Evolutionary conservation across 2,329 filamentous ascomycete genomes (phyloP), one percentile per base, ranked within the genome.

Genomic region (Ascochyta clinopodiicola): DNA sequence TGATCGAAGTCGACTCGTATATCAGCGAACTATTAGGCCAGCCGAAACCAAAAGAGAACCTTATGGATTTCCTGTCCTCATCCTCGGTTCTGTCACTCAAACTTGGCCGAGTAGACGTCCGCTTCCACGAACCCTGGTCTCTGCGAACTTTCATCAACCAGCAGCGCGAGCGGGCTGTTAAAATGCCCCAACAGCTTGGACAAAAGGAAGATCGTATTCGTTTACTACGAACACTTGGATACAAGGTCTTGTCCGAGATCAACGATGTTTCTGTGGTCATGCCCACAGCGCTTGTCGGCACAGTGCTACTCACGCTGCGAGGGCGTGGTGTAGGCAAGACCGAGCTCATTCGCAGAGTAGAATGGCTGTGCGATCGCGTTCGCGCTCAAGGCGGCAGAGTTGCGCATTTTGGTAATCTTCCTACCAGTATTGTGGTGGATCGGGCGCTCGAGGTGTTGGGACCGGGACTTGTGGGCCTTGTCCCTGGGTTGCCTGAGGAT

Each of bases 51-150:
- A 96, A 96, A 72, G 95, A 99, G 72, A 97, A 96, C 59, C 79
- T 99, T 34, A 85, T 88, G 31, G 91, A 96, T 68, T 96, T 99
- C 66, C 78, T 99, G n/a, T 89, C 89, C 1, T 86, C 91, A 25
- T 96, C 92, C 0, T 96, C 91, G 0, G 88, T 99, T 2, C 79
- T 99, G 5, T 96, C 92, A 0, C 79, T 98, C 19, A 91, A 92
- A 62, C 83, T 99, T 4, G 95, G 95, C 1, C 84, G 95, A 21
- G 93, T 99, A 0, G 95, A 99, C 74, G 92, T 98, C 51, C 87
- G 95, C 21, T 99, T 99, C 75, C 92, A 98, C 68, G 89, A 98
- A 72, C 94, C 95, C 0, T 99, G 95, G 95, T 96, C 92, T 68
- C 75, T 99, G 44, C 83, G 89, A 15, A 83, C 84, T 9, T 99